These are phyloP conservation scores for Silene uniflora DNA, from an alignment of 148 eudicot species.

Conservation along the genomic window DNA sequence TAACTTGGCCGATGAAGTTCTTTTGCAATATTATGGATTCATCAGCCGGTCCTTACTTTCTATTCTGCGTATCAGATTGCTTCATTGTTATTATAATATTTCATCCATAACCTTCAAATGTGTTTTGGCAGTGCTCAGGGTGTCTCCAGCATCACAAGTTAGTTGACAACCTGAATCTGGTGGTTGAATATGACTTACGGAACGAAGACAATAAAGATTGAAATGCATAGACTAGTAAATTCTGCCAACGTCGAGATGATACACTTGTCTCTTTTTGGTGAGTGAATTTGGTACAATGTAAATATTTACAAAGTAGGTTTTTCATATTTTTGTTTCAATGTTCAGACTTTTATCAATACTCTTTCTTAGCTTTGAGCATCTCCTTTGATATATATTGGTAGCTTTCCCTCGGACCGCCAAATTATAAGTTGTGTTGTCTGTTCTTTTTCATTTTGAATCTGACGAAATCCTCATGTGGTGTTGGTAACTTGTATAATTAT, in stretches of 20 bases:
- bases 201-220: conserved; percentile 38
- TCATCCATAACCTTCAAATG: background rate
- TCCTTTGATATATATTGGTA: background rate
- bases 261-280: background rate
- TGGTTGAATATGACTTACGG: conserved; percentile 79
- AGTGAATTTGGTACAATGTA: background rate
- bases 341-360: background rate
- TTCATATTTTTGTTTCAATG: background rate
- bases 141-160: conserved; percentile 82
- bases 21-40: background rate
- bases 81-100: conserved; percentile 2
- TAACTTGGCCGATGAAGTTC: background rate
- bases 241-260: background rate
- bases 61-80: background rate
- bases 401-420: background rate
- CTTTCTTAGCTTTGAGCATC: background rate
- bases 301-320: background rate
- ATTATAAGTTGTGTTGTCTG: background rate
- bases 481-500: background rate
- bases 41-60: background rate
- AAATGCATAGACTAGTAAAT: background rate
- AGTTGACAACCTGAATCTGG: conserved; percentile 84
- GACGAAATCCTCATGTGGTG: background rate
- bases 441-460: background rate
- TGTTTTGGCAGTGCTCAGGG: conserved; percentile 70